These are phyloP conservation scores for Diospyros lotus DNA, from an alignment of 148 eudicot genomes.

Conservation along the genomic window DNA sequence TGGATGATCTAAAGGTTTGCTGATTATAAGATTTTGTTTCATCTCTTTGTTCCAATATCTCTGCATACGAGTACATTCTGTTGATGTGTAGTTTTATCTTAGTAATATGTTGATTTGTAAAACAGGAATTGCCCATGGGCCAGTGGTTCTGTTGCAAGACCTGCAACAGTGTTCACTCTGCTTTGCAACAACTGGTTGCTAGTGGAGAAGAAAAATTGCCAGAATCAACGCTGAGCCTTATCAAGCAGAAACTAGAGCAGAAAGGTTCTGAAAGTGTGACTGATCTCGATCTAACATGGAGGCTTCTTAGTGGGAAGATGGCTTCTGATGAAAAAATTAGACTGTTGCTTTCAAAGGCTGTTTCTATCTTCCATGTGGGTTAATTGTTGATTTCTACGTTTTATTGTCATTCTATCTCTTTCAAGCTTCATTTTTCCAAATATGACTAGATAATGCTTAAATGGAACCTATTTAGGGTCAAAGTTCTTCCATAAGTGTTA, in stretches of 20 bases:
- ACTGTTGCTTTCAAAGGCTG: slow-evolving; percentile 62
- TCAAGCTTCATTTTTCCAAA: neutral
- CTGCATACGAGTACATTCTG: neutral
- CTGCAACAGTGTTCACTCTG: slow-evolving; percentile 45
- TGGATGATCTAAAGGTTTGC: slow-evolving; percentile 56
- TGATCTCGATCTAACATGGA: slow-evolving; percentile 62
- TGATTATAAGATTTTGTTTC: neutral
- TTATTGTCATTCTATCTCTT: neutral
- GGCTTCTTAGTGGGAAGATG: slow-evolving; percentile 65
- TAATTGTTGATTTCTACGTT: neutral
- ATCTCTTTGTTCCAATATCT: neutral
- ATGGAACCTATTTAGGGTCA: neutral
- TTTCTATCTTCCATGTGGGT: slow-evolving; percentile 71
- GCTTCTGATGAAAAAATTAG: slow-evolving; percentile 43
- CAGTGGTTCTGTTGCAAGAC: slow-evolving; percentile 68
- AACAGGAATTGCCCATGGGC: slow-evolving; percentile 77
- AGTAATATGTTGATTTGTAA: slow-evolving; percentile 9
- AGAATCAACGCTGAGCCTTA: slow-evolving; percentile 30
- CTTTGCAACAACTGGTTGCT: slow-evolving; percentile 41
- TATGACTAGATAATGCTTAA: neutral
- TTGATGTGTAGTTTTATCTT: neutral
- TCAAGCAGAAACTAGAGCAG: slow-evolving; percentile 46
- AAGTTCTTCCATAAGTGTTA: neutral
- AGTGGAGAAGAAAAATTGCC: slow-evolving; percentile 49
- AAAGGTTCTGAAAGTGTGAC: slow-evolving; percentile 25